Percentiles rank a stretch among this genome's conserved stretches.
Evolutionary conservation across 2,329 filamentous ascomycete genomes (phyloP).

Genomic region (Pyrenophora teres): DNA sequence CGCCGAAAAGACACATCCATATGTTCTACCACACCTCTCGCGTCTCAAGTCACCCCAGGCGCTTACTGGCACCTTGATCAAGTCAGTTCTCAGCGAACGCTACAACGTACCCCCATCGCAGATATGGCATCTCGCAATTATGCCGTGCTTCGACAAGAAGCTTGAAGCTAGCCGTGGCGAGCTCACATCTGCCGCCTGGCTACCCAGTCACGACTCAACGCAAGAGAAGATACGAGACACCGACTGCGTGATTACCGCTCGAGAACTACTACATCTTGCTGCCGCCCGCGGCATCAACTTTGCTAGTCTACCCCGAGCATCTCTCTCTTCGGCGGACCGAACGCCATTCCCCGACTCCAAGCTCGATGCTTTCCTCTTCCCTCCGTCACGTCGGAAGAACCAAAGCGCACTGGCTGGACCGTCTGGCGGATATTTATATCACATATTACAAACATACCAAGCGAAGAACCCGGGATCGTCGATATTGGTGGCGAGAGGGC

Average conservation of each 20-base stretch:
- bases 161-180: conserved; percentile 93
- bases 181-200: conserved; percentile 80
- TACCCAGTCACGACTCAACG: conserved; percentile 30
- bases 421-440: conserved; percentile 86
- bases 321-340: conserved; percentile 54
- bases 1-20: conserved; percentile 95
- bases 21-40: conserved; percentile 89
- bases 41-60: conserved; percentile 93
- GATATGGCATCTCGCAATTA: conserved; percentile 94
- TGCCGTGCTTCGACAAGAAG: conserved; percentile 99
- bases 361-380: conserved; percentile 76
- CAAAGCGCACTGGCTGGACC: conserved; percentile 67
- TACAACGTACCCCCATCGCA: conserved; percentile 74
- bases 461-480: conserved; percentile 71
- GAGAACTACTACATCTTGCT: conserved; percentile 89
- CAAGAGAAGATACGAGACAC: conserved; percentile 72
- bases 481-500: conserved; percentile 73
- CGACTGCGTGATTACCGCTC: conserved; percentile 96
- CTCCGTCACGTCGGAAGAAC: conserved; percentile 45
- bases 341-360: conserved; percentile 73
- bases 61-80: conserved; percentile 84
- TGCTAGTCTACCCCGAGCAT: conserved; percentile 67
- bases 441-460: conserved; percentile 77
- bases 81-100: conserved; percentile 76
- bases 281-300: conserved; percentile 80